Base-by-base conservation (phyloP, 257 asterid genomes). In the Lithospermum erythrorhizon region DNA sequence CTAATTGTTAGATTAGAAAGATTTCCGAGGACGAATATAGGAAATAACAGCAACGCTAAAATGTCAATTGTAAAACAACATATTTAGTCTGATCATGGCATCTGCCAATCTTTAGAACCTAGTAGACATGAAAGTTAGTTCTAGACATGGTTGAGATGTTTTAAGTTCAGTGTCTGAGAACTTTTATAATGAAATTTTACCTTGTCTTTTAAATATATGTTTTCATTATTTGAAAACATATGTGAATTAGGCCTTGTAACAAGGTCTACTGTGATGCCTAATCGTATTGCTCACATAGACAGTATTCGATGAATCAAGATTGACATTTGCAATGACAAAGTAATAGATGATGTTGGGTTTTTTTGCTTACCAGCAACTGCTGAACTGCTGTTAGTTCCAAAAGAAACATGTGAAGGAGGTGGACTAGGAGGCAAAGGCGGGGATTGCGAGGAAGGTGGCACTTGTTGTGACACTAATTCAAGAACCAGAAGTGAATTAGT, bases 321-420 rank as follows among this genome's bases (percentile, higher is more conserved):
- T 6, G 21, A 4, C 21, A 22, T 3, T 29, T 0, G 6, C 8
- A 20, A 6, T 1, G 3, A 41, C 18, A 16, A 60, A 61, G 30
- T 32, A 49, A 58, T 24, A 4, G 11, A 45, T 27, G 55, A 19
- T 18, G 53, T 5, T 35, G 45, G 14, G 16, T 11, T 35, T 58
- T 1, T 23, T 6, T 32, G 32, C 71, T 16, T 68, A 84, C 90
- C 87, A 54, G 80, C 76, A 71, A 58, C 73, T n/a, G 75, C 68
- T 29, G 89, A 64, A 61, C 81, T 78, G n/a, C 64, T 72, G 64
- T 52, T 81, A 59, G 76, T 30, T 55, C 74, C 89, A 0, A 73
- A 63, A 51, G 86, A 70, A 65, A 78, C 84, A 65, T 75, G 83
- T 70, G 78, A n/a, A 10, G 83, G 57, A 57, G 86, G 84, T 18